Evolutionary conservation across 768 basidiomycete genomes (phyloP), one percentile per base, ranked within the genome.

Genomic region (Lactarius evosmus): DNA sequence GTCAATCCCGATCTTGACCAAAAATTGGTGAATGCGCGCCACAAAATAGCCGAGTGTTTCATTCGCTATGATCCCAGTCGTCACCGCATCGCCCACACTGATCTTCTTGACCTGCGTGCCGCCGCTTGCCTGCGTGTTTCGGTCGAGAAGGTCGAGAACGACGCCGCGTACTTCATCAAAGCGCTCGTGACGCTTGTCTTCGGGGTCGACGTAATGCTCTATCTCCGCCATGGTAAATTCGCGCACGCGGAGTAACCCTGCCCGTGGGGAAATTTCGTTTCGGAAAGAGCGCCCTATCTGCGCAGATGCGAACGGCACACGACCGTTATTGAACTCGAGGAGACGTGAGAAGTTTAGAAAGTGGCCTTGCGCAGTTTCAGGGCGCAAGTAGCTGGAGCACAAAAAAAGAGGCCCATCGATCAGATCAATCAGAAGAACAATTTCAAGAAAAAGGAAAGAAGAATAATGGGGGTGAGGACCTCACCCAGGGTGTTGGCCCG

Each of bases 151-250:
- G 29, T 82, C 77, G 53, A 98, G 81, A 56, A 80, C 82, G 65
- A 93, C 79, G 70, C 93, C 84, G 62, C 85, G 85, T 63, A 90
- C 85, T 67, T 95, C 91, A 54, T 74, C 72, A 80, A 98, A 99
- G n/a, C 86, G 83, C 29, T 82, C 78, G 76, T 98, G 97, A 6
- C 75, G 77, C 78, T 98, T 99, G 78, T 97, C 87, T 49, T 83
- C 82, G 16, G 97, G 97, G 79, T 98, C 97, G 69, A 99, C 97
- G 68, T 80, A 99, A 79, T 99, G 97, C 77, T 99, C 97, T 73
- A 99, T 97, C 79, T 99, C 97, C 52, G 95, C 97, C 96, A 98
- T 97, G 12, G 93, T 97, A 78, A 98, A 99, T 75, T 99, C 97
- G 69, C 96, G 91, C 34, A 98, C 96, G 65, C 97, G 95, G 53